phyloP scores from a whole-genome alignment of 2,329 filamentous ascomycete genomes.

The Colletotrichum sp. region DNA sequence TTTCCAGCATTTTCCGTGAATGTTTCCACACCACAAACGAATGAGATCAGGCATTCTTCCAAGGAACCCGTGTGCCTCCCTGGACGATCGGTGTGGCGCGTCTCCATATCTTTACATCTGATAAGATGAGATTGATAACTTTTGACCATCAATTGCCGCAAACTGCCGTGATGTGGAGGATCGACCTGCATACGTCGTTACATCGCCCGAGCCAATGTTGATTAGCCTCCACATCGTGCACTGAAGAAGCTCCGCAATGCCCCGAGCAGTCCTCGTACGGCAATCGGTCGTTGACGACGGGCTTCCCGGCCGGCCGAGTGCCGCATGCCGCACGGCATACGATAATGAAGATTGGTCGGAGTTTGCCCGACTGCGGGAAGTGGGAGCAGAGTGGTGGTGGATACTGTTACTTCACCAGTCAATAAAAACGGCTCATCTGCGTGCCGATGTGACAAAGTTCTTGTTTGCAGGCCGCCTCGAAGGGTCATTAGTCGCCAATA shows the following conservation, averaged over 20 bases:
- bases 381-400: not conserved
- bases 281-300: not conserved
- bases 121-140: slow-evolving; percentile 16
- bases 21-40: not conserved
- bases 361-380: not conserved
- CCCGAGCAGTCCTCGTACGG: not conserved
- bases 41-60: not conserved
- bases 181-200: not conserved
- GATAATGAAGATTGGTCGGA: not conserved
- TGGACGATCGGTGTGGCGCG: not conserved
- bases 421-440: not conserved
- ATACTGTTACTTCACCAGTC: not conserved
- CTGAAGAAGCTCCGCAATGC: not conserved
- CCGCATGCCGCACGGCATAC: not conserved
- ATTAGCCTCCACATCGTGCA: not conserved
- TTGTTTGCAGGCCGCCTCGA: not conserved
- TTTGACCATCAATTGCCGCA: not conserved
- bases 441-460: not conserved
- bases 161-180: not conserved
- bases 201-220: not conserved
- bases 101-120: slow-evolving; percentile 1
- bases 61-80: not conserved
- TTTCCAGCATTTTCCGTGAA: not conserved
- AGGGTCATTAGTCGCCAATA: not conserved
- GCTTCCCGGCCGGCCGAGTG: not conserved